These are phyloP conservation scores for Gliomastix tumulicola DNA, from an alignment of 2,329 filamentous ascomycete species.

Conservation along the genomic window DNA sequence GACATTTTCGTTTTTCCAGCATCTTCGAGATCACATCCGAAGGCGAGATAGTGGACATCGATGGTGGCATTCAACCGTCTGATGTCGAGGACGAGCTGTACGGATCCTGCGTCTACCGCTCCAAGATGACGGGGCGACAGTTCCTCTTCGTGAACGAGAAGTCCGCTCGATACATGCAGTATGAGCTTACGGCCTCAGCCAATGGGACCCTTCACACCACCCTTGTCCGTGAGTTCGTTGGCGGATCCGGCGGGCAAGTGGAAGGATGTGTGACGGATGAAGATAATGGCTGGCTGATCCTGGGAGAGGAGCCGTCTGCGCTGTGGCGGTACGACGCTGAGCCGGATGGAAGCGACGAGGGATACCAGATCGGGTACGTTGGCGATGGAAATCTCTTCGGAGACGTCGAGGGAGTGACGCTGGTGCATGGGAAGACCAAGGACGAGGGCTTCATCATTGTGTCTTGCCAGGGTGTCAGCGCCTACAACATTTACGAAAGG, in stretches of 20 bases:
- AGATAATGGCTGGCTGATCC: conserved; percentile 39
- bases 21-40: conserved; percentile 40
- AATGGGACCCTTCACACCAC: conserved; percentile 34
- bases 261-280: conserved; percentile 48
- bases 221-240: conserved; percentile 43
- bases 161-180: conserved; percentile 45
- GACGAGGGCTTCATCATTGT: conserved; percentile 42
- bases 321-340: conserved; percentile 47
- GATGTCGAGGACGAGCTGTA: conserved; percentile 39
- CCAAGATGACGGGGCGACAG: conserved; percentile 35
- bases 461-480: conserved; percentile 44
- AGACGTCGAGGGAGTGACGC: conserved; percentile 46
- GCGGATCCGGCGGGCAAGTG: conserved; percentile 43
- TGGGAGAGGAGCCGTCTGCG: conserved; percentile 44
- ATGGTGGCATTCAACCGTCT: conserved; percentile 37
- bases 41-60: conserved; percentile 32
- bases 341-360: conserved; percentile 28
- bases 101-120: conserved; percentile 45
- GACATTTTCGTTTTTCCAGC: conserved; percentile 17
- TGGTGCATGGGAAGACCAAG: conserved; percentile 35
- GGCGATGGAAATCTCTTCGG: conserved; percentile 40
- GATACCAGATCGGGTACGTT: conserved; percentile 29
- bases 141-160: conserved; percentile 51
- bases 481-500: conserved; percentile 43
- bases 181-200: conserved; percentile 32